phyloP scores from a whole-genome alignment of 148 eudicot genomes.

The Rhododendron williamsianum region DNA sequence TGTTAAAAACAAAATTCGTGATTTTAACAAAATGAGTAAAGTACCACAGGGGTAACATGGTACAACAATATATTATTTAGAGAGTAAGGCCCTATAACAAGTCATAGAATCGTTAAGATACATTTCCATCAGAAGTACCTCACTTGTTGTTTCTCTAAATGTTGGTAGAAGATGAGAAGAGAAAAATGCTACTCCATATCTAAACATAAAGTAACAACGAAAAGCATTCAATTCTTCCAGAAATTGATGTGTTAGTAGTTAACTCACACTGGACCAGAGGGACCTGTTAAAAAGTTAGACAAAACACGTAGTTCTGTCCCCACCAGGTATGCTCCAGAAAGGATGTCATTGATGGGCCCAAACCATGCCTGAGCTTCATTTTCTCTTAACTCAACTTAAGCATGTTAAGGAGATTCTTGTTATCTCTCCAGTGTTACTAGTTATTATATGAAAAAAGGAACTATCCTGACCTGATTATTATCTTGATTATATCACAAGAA shows the following conservation, averaged over 20 bases:
- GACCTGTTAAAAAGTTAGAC: background rate
- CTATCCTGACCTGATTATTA: conserved; percentile 1
- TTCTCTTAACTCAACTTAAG: background rate
- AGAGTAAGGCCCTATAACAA: background rate
- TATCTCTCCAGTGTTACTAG: background rate
- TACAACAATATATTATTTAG: background rate
- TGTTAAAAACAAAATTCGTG: background rate
- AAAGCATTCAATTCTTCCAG: background rate
- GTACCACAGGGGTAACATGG: background rate
- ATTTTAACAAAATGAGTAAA: background rate
- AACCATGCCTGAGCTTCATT: background rate
- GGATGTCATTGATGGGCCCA: background rate
- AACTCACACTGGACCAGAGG: background rate
- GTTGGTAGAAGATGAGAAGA: background rate
- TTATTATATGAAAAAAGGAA: background rate
- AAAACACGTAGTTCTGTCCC: background rate
- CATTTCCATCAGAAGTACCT: background rate
- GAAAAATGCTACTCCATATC: background rate
- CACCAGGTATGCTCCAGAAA: background rate
- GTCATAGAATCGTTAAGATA: background rate
- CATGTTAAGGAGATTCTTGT: background rate
- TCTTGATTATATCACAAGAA: background rate
- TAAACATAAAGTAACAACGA: background rate
- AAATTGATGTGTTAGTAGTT: background rate
- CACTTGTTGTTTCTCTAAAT: background rate